Evolutionary conservation across 441 rosid genomes (phyloP), one percentile per base, ranked within the genome.

Genomic region (Populus hybrid): DNA sequence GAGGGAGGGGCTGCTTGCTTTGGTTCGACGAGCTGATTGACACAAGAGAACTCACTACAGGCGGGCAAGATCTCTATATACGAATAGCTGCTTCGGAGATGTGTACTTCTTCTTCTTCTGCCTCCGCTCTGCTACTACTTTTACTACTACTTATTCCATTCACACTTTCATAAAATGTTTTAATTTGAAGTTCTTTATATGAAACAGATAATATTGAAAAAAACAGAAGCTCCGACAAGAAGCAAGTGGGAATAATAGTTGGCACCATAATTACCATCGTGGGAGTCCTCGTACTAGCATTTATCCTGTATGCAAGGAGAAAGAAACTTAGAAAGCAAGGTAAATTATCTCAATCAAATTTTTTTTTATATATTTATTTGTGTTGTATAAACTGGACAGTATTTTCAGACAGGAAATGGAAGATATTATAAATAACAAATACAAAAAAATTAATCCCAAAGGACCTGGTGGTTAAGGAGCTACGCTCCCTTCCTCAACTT

Each of bases 1-100:
- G 85, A 9, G 92, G 87, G 9, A 70, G 76, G 0, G 97, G 98
- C 9, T 93, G 97, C 73, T 89, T 91, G 69, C 83, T 82, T 40
- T 94, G 98, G 87, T 73, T 77, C n/a, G 78, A 69, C 28, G 72
- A 69, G n/a, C 78, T 84, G 9, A 9, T 77, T 21, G 87, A 84
- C 65, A 57, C 76, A 21, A 75, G 84, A 18, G 70, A 68, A 26
- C 75, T 73, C 21, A 6, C 76, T 2, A 74, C 69, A 36, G 83
- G 64, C 11, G 86, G 86, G 12, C 86, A 78, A 67, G 83, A 82
- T 65, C 63, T 80, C 46, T 82, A 71, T 67, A 32, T 80, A 30
- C 59, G 81, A 59, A 72, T 85, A 81, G 71, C 84, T 26, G 84
- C 82, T 28, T 76, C 84, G 26, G 86, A 83, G 11, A 46, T 83